Base-by-base conservation (phyloP, 768 basidiomycete species). In the Phanerochaete sordida region DNA sequence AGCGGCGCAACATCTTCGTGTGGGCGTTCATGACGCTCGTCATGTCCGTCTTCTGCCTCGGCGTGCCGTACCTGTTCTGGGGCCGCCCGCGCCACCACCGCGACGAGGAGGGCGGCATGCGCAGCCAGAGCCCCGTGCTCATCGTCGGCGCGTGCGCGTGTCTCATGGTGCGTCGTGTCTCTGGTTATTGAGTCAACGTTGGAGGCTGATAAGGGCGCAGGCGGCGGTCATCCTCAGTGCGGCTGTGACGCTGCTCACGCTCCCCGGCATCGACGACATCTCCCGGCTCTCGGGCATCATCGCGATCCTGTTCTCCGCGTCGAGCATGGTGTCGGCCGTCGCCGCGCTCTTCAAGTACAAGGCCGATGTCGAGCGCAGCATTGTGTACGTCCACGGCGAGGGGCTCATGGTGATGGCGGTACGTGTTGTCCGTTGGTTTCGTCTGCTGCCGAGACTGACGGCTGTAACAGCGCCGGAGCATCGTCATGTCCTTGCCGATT, bases 151-250 rank as follows among this genome's bases (percentile, higher is more conserved):
- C 84, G 1, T 87, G 83, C 71, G 68, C 73, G 24, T 74, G 71
- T 46, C 60, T 70, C 23, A 64, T 73, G 51, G 67, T 74, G 50
- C 55, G 69, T 65, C 24, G 31, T 51, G 30, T 47, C 13, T 21
- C 44, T 44, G 59, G 47, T 31, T 46, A 35, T 28, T 15, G 21
- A 30, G n/a, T 33, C n/a, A 37, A 35, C 50, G 50, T 49, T 60
- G 26, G 61, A 58, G 56, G 55, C 44, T 31, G 28, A 33, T 35
- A 54, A 47, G 35, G 7, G 16, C 48, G 57, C 61, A 93, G 91
- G 89, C 90, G 66, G 91, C 91, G 28, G 80, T 92, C 59, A 80
- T 92, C 24, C 76, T 93, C 59, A 91, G 91, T 65, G 87, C 90
- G 31, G 89, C 90, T 43, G 87, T 91, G 58, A 91, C 90, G 27